Percentiles rank a stretch among this genome's conserved stretches.
Evolutionary conservation across 2,329 filamentous ascomycete genomes (phyloP).

Genomic region (Aspergillus jensenii): DNA sequence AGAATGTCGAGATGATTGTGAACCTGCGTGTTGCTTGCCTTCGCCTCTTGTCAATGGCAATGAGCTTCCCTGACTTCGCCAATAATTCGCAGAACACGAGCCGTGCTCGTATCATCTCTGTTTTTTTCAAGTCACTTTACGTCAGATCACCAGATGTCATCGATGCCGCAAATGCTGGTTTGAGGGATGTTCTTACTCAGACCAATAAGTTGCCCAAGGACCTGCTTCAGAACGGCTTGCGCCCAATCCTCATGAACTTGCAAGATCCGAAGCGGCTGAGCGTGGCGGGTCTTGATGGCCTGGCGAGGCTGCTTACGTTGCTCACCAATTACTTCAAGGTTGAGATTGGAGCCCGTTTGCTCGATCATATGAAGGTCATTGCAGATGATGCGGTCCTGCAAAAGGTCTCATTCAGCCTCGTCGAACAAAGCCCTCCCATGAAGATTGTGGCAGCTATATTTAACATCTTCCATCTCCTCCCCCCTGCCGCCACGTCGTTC

Average conservation of each 20-base stretch:
- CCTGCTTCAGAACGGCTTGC: conserved; percentile 85
- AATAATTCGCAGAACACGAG: conserved; percentile 68
- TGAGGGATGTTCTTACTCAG: conserved; percentile 83
- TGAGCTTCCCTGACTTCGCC: conserved; percentile 88
- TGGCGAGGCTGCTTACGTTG: conserved; percentile 84
- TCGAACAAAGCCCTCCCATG: conserved; percentile 90
- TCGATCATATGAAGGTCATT: conserved; percentile 91
- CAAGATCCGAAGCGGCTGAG: conserved; percentile 90
- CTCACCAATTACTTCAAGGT: conserved; percentile 99
- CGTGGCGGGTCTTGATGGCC: conserved; percentile 83
- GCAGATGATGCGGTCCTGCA: conserved; percentile 79
- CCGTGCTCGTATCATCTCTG: conserved; percentile 72
- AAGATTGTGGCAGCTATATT: conserved; percentile 93
- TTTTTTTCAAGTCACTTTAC: conserved; percentile 98
- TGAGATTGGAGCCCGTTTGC: conserved; percentile 87
- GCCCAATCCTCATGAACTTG: conserved; percentile 93
- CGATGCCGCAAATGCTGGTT: conserved; percentile 84
- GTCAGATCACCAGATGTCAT: conserved; percentile 90
- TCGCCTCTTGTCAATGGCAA: conserved; percentile 86
- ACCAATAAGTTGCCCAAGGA: conserved; percentile 94
- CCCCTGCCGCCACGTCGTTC: conserved; percentile 84
- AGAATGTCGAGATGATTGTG: conserved; percentile 93
- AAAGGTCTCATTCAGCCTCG: conserved; percentile 88
- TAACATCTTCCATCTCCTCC: conserved; percentile 95
- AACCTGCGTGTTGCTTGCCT: conserved; percentile 91